A percentile compares a stretch with the other conserved stretches of the same genome.
These are phyloP conservation scores for Zalerion maritima DNA, from an alignment of 495 filamentous ascomycete species.

Conservation along the genomic window DNA sequence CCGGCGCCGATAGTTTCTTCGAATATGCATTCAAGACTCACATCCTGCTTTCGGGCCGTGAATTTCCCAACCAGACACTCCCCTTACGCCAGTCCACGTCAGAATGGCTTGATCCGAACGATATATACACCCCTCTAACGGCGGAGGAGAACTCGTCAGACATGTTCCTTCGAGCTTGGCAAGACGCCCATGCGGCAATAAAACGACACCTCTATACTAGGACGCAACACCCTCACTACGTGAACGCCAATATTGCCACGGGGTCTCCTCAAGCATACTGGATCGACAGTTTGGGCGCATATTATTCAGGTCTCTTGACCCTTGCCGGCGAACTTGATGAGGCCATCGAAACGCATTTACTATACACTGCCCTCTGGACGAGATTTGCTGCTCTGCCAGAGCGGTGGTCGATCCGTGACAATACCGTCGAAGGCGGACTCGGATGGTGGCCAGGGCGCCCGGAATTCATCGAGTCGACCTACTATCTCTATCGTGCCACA, in stretches of 20 bases:
- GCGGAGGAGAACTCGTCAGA: constrained; percentile 56
- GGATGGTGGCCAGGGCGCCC: constrained; percentile 91
- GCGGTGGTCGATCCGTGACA: constrained; percentile 78
- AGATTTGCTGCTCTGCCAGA: constrained; percentile 86
- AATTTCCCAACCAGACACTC: constrained; percentile 35
- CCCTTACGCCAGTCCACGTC: constrained; percentile 11
- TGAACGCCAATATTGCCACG: constrained; percentile 77
- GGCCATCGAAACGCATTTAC: constrained; percentile 72
- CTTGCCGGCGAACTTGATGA: constrained; percentile 80
- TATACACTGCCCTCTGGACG: constrained; percentile 88
- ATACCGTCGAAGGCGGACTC: constrained; percentile 71
- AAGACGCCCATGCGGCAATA: constrained; percentile 69
- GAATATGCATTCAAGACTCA: constrained; percentile 94
- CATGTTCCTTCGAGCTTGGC: constrained; percentile 72
- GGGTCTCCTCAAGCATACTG: constrained; percentile 68
- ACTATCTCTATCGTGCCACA: constrained; percentile 85
- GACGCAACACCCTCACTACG: constrained; percentile 67
- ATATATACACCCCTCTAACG: constrained; percentile 41
- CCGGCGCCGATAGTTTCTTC: constrained; percentile 93
- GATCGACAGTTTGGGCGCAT: constrained; percentile 91
- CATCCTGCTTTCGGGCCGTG: constrained; percentile 65
- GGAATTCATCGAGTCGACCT: constrained; percentile 93
- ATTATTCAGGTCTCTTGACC: constrained; percentile 83
- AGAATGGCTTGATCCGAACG: constrained; percentile 38
- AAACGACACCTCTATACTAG: constrained; percentile 73